Percentiles rank a stretch among this genome's conserved stretches.
phyloP scores from a whole-genome alignment of 805 yeast genomes.

The Myxozyma neotropica region DNA sequence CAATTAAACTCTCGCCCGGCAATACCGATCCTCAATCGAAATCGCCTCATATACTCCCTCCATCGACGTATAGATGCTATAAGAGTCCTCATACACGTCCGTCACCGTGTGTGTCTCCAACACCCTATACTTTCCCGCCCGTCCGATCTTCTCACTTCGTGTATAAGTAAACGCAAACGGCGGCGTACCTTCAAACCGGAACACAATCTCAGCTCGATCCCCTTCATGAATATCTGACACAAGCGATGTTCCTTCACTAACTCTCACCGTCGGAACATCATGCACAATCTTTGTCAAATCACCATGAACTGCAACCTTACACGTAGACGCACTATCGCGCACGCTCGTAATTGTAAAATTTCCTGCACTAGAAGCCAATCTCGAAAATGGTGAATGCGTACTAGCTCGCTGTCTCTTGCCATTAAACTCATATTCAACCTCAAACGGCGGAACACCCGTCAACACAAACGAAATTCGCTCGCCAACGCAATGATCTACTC shows the following conservation, averaged over 20 bases:
- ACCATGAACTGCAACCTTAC: constrained; percentile 47
- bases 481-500: constrained; percentile 80
- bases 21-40: constrained; percentile 81
- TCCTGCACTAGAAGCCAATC: constrained; percentile 87
- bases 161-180: constrained; percentile 88
- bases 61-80: constrained; percentile 72
- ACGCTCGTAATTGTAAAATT: constrained; percentile 63
- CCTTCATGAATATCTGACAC: constrained; percentile 91
- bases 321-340: constrained; percentile 72
- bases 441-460: constrained; percentile 79
- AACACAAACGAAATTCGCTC: constrained; percentile 78
- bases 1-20: constrained; percentile 44
- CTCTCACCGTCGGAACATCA: constrained; percentile 76
- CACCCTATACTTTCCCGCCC: constrained; percentile 47
- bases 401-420: constrained; percentile 60
- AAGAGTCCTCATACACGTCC: constrained; percentile 68
- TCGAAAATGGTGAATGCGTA: constrained; percentile 52
- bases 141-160: constrained; percentile 58
- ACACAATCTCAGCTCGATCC: constrained; percentile 84
- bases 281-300: constrained; percentile 50
- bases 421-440: constrained; percentile 72
- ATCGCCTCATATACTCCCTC: constrained; percentile 96
- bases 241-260: constrained; percentile 73
- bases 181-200: constrained; percentile 82
- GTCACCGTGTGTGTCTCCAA: constrained; percentile 59